These are phyloP conservation scores for Achlya hypogyna DNA, from an alignment of 352 stramenopile species.

Conservation along the genomic window DNA sequence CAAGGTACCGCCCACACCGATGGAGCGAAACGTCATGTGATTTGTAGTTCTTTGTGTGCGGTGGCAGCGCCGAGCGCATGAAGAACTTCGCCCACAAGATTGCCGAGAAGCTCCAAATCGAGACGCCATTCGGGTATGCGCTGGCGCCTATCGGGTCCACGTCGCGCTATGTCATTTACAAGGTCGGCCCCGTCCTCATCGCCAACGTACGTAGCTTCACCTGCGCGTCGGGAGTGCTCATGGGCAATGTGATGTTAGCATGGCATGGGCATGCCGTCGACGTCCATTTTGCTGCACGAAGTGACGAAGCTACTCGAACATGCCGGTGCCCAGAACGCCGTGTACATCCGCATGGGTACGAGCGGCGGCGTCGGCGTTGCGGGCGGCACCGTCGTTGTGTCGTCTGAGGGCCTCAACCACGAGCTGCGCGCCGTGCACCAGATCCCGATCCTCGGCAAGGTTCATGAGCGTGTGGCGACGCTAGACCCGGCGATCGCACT, in stretches of 20 bases:
- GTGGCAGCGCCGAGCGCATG: conserved; percentile 69
- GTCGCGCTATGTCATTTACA: conserved; percentile 68
- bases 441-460: conserved; percentile 48
- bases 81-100: conserved; percentile 50
- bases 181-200: conserved; percentile 68
- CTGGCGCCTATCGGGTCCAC: conserved; percentile 57
- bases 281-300: conserved; percentile 72
- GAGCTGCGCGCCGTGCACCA: conserved; percentile 57
- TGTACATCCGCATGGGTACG: conserved; percentile 77
- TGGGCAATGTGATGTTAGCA: conserved; percentile 22
- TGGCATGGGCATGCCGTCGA: conserved; percentile 69
- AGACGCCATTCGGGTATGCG: conserved; percentile 53
- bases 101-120: conserved; percentile 39
- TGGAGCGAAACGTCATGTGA: background rate
- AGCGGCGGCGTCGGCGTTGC: conserved; percentile 68
- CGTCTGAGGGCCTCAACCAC: conserved; percentile 73
- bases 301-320: conserved; percentile 78
- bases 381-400: conserved; percentile 66
- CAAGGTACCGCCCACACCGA: background rate
- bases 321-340: conserved; percentile 37
- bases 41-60: conserved; percentile 71
- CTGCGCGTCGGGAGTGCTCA: background rate
- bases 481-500: conserved; percentile 43
- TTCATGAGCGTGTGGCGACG: conserved; percentile 39
- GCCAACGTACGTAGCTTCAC: conserved; percentile 42